These are phyloP conservation scores for Ensete glaucum DNA, from an alignment of 176 grass and related monocot genomes.

Conservation along the genomic window DNA sequence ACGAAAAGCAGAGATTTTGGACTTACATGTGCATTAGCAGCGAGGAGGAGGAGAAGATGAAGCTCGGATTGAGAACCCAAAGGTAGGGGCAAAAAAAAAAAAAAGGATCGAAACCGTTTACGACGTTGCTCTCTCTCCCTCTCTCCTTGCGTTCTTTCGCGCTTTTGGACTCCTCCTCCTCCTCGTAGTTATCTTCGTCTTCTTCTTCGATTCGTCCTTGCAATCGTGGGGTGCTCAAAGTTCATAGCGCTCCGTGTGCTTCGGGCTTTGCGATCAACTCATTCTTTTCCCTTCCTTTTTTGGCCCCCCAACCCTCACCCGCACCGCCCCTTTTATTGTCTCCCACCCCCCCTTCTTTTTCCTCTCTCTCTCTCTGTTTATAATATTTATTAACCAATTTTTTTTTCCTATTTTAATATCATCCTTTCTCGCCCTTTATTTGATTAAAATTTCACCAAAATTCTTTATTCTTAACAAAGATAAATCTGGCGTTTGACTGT, in stretches of 20 bases:
- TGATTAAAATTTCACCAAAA: no score
- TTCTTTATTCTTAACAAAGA: no score
- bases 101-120: not conserved
- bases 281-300: not conserved
- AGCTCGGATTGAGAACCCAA: not conserved
- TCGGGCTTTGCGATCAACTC: not conserved
- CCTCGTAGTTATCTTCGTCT: conserved; percentile 4
- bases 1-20: not conserved
- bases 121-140: not conserved
- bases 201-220: not conserved
- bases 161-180: not conserved
- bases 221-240: not conserved
- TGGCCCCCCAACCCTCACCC: not conserved
- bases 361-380: not conserved
- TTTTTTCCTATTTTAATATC: no score
- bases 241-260: not conserved
- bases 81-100: not conserved
- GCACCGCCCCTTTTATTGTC: not conserved
- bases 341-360: not conserved
- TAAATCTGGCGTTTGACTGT: no score
- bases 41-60: conserved; percentile 2
- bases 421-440: no score
- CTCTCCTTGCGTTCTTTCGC: not conserved
- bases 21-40: not conserved
- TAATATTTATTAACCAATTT: no score